Evolutionary conservation across 768 basidiomycete genomes (phyloP).

Genomic region (Agaricus subrufescens): DNA sequence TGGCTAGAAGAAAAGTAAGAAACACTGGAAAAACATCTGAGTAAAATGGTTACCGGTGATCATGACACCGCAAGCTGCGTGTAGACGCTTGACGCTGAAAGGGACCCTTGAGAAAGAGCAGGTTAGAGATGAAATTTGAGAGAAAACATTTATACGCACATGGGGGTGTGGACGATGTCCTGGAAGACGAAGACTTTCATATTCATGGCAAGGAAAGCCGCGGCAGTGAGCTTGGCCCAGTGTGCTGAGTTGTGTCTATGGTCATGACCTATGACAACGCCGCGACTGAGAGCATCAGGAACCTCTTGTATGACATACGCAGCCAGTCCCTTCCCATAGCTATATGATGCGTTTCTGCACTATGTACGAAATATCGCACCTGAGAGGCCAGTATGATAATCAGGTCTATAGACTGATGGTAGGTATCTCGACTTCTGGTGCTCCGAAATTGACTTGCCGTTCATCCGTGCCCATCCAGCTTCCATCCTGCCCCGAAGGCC

Average conservation of each 20-base stretch:
- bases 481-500: conserved; percentile 82
- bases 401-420: conserved; percentile 38
- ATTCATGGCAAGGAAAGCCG: conserved; percentile 58
- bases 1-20: conserved; percentile 38
- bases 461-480: conserved; percentile 90
- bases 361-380: conserved; percentile 27
- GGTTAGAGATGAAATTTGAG: not conserved
- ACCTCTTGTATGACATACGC: conserved; percentile 61
- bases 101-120: conserved; percentile 54
- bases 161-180: conserved; percentile 75
- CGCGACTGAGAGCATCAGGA: conserved; percentile 46
- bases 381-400: conserved; percentile 81
- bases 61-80: conserved; percentile 84
- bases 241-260: conserved; percentile 76
- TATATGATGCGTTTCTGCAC: not conserved
- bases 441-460: conserved; percentile 34
- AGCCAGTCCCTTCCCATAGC: conserved; percentile 57
- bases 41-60: conserved; percentile 60
- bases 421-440: not conserved
- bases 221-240: conserved; percentile 75
- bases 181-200: conserved; percentile 66
- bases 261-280: conserved; percentile 83
- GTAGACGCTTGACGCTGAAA: conserved; percentile 61
- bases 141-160: conserved; percentile 38
- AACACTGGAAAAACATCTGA: not conserved